Evolutionary conservation across 2,329 filamentous ascomycete species (phyloP).

Genomic region (Penicillium sp.): DNA sequence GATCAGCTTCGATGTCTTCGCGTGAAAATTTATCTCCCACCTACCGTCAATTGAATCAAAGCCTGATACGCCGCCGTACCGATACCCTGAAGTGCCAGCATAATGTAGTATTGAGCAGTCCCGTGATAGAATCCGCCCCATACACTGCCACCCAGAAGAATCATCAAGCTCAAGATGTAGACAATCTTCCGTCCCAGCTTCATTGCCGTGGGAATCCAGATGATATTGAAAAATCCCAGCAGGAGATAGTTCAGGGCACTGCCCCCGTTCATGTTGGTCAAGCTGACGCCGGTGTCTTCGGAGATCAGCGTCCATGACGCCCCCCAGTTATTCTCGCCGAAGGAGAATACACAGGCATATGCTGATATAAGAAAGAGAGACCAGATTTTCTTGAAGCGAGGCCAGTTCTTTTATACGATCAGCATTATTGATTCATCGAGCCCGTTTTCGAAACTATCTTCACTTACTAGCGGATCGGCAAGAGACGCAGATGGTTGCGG

Average conservation of each 20-base stretch:
- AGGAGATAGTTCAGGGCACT: constrained; percentile 46
- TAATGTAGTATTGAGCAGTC: constrained; percentile 34
- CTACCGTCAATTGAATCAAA: constrained; percentile 41
- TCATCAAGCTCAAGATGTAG: constrained; percentile 36
- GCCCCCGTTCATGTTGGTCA: constrained; percentile 46
- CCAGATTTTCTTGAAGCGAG: constrained; percentile 41
- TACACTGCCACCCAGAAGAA: constrained; percentile 33
- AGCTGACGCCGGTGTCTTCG: constrained; percentile 38
- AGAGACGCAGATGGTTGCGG: constrained; percentile 34
- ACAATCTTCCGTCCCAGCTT: constrained; percentile 38
- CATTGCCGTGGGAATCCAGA: constrained; percentile 39
- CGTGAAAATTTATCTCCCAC: neutral
- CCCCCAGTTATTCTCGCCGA: constrained; percentile 46
- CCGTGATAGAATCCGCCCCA: constrained; percentile 34
- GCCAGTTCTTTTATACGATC: constrained; percentile 31
- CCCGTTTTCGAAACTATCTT: neutral
- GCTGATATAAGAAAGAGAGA: constrained; percentile 42
- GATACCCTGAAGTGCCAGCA: constrained; percentile 34
- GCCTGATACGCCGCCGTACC: constrained; percentile 43
- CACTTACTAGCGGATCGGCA: constrained; percentile 32
- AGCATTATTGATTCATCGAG: neutral
- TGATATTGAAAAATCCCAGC: constrained; percentile 45
- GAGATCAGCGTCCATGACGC: constrained; percentile 47
- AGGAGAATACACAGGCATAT: constrained; percentile 46
- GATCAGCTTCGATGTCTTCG: neutral